Evolutionary conservation across 2,329 filamentous ascomycete genomes (phyloP), one percentile per base, ranked within the genome.

Genomic region (Penicillium sclerotigenum): DNA sequence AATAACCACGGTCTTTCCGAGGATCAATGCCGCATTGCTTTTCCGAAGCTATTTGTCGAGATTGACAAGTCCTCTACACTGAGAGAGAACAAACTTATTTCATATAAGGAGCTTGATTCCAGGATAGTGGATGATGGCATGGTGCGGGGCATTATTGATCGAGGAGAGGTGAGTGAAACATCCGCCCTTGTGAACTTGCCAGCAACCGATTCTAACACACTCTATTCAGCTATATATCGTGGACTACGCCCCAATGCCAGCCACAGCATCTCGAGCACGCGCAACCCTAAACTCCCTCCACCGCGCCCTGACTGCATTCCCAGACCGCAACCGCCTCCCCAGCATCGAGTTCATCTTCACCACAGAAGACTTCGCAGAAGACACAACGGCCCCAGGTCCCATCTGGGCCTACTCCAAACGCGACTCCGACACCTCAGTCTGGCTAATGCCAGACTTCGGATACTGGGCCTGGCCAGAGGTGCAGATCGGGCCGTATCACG

Each of bases 401-500:
- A 47, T 80, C 0, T 78, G 79, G 79, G 72, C 74, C 6, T 80
- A 77, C 59, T 73, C 77, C 3, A 74, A 70, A 46, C 69, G 60
- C 34, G 65, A 71, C 9, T 69, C 73, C n/a, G 72, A 78, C 33
- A 66, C 66, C 8, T 65, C 72, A 14, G 68, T 73, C 41, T 82
- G 80, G 80, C 67, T 82, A 20, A 81, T 82, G 67, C 80, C 80
- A 0, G 80, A 82, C 60, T 82, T 82, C 60, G 80, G 78, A 33
- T 81, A 79, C 68, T 83, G 79, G 77, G 72, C 76, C 9, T 81
- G 78, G 79, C 79, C 79, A 2, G 78, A 80, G 56, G 75, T 77
- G 18, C 72, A 74, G 55, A 74, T 77, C 22, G 75, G 77, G 2
- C 67, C 75, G 5, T 78, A 79, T 63, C 68, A 71, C n/a, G 75